Base-by-base conservation (phyloP, 768 basidiomycete genomes). In the Mycena indigotica region DNA sequence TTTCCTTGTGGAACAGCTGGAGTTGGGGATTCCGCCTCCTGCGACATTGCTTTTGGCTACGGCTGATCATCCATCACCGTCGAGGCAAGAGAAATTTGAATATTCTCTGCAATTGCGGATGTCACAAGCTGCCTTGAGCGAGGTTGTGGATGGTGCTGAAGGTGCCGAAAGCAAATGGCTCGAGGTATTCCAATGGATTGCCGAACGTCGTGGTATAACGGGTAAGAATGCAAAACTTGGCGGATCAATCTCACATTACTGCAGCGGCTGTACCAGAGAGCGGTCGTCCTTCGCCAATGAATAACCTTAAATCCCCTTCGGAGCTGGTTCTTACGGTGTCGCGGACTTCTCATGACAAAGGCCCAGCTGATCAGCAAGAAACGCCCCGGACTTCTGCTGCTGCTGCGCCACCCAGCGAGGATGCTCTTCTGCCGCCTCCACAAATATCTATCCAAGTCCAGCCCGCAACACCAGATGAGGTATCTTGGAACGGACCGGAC, bases 161-260 rank as follows among this genome's bases (percentile, higher is more conserved):
- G 84, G 85, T 38, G 95, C 94, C 0, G 87, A 89, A 60, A 73
- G 76, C 17, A 86, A 84, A 55, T 95, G 93, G 84, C 76, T 93
- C 16, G 92, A 93, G 25, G 80, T 93, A 6, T 96, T 95, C 70
- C 75, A 82, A 4, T 97, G 91, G 89, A 87, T 94, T 66, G 87
- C 93, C 0, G 87, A 86, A 55, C 76, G 78, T 64, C 79, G 69
- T 44, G 71, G 74, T 26, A 38, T 64, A 45, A 61, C 69, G 8
- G 63, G 65, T 45, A 64, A 68, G 45, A n/a, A n/a, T n/a, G n/a
- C n/a, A n/a, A n/a, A n/a, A n/a, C n/a, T n/a, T n/a, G n/a, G n/a
- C n/a, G n/a, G n/a, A n/a, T n/a, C n/a, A n/a, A n/a, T n/a, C n/a
- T n/a, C n/a, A n/a, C n/a, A n/a, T n/a, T n/a, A n/a, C n/a, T n/a